Evolutionary conservation across 2,329 filamentous ascomycete genomes (phyloP).

Genomic region (Clonostachys chloroleuca): DNA sequence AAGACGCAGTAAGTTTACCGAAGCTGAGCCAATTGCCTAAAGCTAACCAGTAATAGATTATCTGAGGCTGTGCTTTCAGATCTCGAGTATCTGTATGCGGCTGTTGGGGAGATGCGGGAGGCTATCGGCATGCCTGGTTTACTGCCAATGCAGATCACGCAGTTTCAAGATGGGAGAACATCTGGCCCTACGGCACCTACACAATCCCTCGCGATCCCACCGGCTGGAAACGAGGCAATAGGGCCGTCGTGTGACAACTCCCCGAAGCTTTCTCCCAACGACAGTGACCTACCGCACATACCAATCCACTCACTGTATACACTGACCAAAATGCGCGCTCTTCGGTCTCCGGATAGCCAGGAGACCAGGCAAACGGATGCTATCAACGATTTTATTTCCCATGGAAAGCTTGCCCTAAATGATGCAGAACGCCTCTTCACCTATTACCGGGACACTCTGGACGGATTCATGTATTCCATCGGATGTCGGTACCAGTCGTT

Average conservation of each 20-base stretch:
- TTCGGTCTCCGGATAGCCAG: constrained; percentile 22
- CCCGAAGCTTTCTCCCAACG: constrained; percentile 9
- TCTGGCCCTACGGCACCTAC: no score
- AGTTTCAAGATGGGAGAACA: constrained; percentile 6
- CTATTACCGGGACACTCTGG: constrained; percentile 43
- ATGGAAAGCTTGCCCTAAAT: constrained; percentile 33
- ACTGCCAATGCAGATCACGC: not conserved
- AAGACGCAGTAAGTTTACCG: constrained; percentile 24
- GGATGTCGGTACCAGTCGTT: constrained; percentile 44
- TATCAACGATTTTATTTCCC: constrained; percentile 24
- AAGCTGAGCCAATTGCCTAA: no score
- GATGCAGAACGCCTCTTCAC: constrained; percentile 47
- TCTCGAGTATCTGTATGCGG: constrained; percentile 7
- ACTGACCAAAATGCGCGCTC: constrained; percentile 26
- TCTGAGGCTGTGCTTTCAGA: constrained; percentile 7
- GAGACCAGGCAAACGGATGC: constrained; percentile 1
- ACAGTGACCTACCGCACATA: constrained; percentile 24
- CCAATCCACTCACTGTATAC: constrained; percentile 32
- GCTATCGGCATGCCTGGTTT: not conserved
- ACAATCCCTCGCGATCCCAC: constrained; percentile 7
- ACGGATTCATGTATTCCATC: constrained; percentile 44
- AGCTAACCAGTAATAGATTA: not conserved
- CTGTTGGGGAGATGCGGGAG: constrained; percentile 3
- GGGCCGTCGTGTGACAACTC: constrained; percentile 13
- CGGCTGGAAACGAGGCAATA: constrained; percentile 14